Base-by-base conservation (phyloP, 2,329 filamentous ascomycete species). In the Aspergillus nomiae region DNA sequence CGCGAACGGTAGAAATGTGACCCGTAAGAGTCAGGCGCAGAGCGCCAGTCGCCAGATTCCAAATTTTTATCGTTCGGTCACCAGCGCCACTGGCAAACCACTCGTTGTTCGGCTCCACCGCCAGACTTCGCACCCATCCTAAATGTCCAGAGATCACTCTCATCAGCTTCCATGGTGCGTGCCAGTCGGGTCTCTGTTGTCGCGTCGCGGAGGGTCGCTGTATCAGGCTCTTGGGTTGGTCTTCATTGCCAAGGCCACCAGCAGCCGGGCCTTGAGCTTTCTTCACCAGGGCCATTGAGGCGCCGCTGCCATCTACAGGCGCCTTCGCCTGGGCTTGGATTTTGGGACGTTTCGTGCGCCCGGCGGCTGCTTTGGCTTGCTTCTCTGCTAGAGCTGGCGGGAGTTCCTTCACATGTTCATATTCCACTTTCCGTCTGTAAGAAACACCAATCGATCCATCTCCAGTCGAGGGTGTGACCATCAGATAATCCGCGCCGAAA, bases 121-220 rank as follows among this genome's bases (percentile, higher is more conserved):
- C 92, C 71, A 97, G 81, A 69, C 87, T 87, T 65, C 94, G 86
- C 66, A 99, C 95, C 95, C 95, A 99, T 30, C 95, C 95, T 70
- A 99, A 80, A 76, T 98, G 95, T 19, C 96, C 95, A 0, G 93
- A 97, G 68, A 99, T 97, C 65, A 99, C 96, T 65, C 95, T 88
- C 90, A 97, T 96, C 64, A 98, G 84, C 85, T 97, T 98, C 95
- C 96, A 99, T 14, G 96, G 96, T 65, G 94, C 88, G 77, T 99
- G 95, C 95, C 95, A 99, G 63, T 97, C 90, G 0, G 96, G 96
- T 76, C 90, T 92, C 62, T 89, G 84, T 70, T 90, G 88, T 69
- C 86, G 83, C 60, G 89, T 85, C 46, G 78, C 77, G 19, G 85
- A 87, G 48, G 89, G 87, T 69, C 87, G 84, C 62, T 87, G 82